Base-by-base conservation (phyloP, 805 yeast genomes). In the Lachancea meyersii region DNA sequence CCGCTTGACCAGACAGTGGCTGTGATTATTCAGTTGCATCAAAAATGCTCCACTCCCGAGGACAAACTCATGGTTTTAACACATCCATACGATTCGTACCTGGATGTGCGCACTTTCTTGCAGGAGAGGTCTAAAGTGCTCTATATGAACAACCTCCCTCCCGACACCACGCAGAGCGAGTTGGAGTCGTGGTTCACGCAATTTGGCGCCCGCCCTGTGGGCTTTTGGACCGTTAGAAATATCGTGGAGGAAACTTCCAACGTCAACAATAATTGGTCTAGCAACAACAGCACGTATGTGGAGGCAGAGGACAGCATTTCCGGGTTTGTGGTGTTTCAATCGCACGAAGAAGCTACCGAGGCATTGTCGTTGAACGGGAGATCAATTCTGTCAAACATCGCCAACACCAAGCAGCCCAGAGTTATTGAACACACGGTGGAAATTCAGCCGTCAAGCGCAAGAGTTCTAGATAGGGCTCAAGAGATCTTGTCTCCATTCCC, bases 181-280 rank as follows among this genome's bases (percentile, higher is more conserved):
- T 69, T 88, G 37, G 96, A 88, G 66, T 72, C 82, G 24, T 89
- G 96, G 96, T 88, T 87, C 60, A 79, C 87, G 3, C 93, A 85
- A 58, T 82, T 76, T 59, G 95, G 95, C 2, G 83, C 86, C 1
- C 72, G 89, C 39, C 95, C 96, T 1, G 73, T 85, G 39, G 93
- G 95, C 10, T 86, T 87, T 60, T 87, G 96, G 95, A 80, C 93
- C 1, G 70, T 88, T 40, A 80, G 80, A 55, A 73, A 77, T n/a
- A 73, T 79, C 20, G 51, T 55, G 2, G 64, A 58, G 32, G 61
- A 55, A 21, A 49, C 55, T 2, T 50, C 59, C 3, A 55, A 46
- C 21, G 41, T 49, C 14, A 52, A 52, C 30, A 53, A 53, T 26
- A 49, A 45, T 21, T 50, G 54, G 57, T 49, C 49, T 38, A 46